Percentiles rank a stretch among this genome's conserved stretches.
Evolutionary conservation across 2,329 filamentous ascomycete species (phyloP).

Genomic region (Metarhizium humberi): DNA sequence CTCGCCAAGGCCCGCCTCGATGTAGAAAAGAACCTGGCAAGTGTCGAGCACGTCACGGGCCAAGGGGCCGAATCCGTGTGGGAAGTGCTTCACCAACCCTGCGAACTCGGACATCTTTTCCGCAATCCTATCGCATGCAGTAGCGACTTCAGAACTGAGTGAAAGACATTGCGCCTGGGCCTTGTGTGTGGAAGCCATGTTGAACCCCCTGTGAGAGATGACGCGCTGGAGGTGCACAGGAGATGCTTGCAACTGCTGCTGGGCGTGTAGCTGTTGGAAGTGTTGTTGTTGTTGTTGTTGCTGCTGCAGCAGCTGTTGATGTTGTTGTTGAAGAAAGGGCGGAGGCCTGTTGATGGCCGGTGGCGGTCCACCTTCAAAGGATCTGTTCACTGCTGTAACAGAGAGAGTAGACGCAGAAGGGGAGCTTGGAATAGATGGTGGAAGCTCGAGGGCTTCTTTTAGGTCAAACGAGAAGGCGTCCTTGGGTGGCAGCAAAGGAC

Average conservation of each 20-base stretch:
- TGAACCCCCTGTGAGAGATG: conserved; percentile 3
- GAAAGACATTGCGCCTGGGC: conserved; percentile 24
- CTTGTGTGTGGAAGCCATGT: conserved; percentile 12
- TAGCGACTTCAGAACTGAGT: conserved; percentile 48
- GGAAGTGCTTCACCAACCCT: conserved; percentile 43
- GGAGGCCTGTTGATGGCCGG: background rate
- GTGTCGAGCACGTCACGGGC: conserved; percentile 60
- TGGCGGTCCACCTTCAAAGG: conserved; percentile 4
- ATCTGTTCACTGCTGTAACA: conserved; percentile 1
- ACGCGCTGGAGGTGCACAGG: background rate
- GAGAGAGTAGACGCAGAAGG: conserved; percentile 4
- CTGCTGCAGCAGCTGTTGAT: background rate
- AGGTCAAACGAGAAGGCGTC: conserved; percentile 6
- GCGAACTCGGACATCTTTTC: conserved; percentile 57
- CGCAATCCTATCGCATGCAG: conserved; percentile 53
- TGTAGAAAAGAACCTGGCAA: conserved; percentile 57
- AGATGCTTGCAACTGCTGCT: background rate
- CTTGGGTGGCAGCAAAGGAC: background rate
- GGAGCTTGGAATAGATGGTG: conserved; percentile 3
- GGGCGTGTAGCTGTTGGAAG: background rate
- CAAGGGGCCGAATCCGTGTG: conserved; percentile 47
- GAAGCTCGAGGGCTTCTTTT: conserved; percentile 7
- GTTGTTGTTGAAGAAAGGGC: background rate
- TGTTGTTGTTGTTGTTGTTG: background rate
- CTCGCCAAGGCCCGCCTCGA: conserved; percentile 55